Base-by-base conservation (phyloP, 1,284 basidiomycete species). In the Afroboletus lepidellus region DNA sequence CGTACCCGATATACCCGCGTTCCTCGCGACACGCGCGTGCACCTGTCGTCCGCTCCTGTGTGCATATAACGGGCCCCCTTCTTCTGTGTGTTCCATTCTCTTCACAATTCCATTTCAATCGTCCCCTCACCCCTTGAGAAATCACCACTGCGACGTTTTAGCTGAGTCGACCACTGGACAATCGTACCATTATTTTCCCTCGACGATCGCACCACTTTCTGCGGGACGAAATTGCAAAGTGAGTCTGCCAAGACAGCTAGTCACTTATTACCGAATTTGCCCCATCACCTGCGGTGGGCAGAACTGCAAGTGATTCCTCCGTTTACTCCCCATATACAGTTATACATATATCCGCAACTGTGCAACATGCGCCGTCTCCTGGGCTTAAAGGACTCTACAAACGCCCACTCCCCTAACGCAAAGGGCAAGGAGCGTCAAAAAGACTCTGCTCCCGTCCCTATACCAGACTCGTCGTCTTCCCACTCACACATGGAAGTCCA, bases 341-440 rank as follows among this genome's bases (percentile, higher is more conserved):
- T 25, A 52, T 34, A 48, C 50, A 38, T 48, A 37, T 23, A 54
- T 49, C 43, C 27, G 34, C 55, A 53, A 38, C 46, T 20, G 42
- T 29, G 41, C 44, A 52, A 49, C 47, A 67, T 67, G 69, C 67
- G 67, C 41, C 69, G 67, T 51, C 41, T 67, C 23, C 53, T 67
- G 25, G 57, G 66, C 21, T 64, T 68, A 48, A 69, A 70, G 45
- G 53, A 59, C 43, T 41, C 63, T 34, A 33, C 54, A 50, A 53
- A 44, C 32, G 33, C 51, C 1, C 30, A 20, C 33, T 46, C 54
- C 23, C 48, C 48, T 4, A 54, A 41, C 33, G 21, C 48, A 12
- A 69, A 69, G 46, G 65, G 61, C 41, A 70, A 65, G 47, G 56
- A 63, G 15, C 57, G 46, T 41, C 63, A 55, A 30, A 50, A 29